Percentiles rank a stretch among this genome's conserved stretches.
Conservation (phyloP, 2,329 filamentous ascomycete species). For the Stemphylium vesicarium region DNA sequence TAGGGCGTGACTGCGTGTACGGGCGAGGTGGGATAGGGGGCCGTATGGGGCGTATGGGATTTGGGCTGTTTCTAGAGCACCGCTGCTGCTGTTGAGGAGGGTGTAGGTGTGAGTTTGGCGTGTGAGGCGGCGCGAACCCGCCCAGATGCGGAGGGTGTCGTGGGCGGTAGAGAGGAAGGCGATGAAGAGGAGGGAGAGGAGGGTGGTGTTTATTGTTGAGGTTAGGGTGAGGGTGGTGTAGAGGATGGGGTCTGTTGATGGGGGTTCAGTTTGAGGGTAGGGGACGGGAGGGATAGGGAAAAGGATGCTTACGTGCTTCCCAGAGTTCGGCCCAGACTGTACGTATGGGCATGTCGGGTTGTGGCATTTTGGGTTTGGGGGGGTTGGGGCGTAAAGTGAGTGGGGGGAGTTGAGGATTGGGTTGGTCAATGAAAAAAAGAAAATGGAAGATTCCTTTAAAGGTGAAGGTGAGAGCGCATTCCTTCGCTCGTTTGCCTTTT, state of each 20-base stretch:
- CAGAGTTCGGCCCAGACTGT: conserved; percentile 8
- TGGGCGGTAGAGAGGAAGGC: neutral
- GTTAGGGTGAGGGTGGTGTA: neutral
- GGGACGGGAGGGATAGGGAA: neutral
- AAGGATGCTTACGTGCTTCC: conserved; percentile 1
- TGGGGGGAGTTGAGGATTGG: neutral
- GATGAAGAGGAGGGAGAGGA: conserved; percentile 4
- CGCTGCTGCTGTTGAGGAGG: neutral
- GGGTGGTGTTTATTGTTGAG: neutral
- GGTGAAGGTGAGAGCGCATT: neutral
- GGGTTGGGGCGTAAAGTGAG: neutral
- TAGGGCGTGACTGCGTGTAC: neutral
- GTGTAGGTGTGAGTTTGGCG: neutral
- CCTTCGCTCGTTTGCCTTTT: neutral
- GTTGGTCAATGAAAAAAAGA: neutral
- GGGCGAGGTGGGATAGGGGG: neutral
- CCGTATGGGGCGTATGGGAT: neutral
- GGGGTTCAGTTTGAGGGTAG: neutral
- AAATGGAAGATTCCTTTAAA: neutral
- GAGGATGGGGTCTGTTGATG: conserved; percentile 1
- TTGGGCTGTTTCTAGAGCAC: neutral
- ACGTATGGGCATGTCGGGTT: neutral
- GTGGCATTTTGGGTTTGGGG: neutral
- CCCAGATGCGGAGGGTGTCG: neutral
- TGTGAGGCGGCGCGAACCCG: neutral